A percentile compares a stretch with the other conserved stretches of the same genome.
Conservation (phyloP, 768 basidiomycete species). For the Melanogaster broomeanus region DNA sequence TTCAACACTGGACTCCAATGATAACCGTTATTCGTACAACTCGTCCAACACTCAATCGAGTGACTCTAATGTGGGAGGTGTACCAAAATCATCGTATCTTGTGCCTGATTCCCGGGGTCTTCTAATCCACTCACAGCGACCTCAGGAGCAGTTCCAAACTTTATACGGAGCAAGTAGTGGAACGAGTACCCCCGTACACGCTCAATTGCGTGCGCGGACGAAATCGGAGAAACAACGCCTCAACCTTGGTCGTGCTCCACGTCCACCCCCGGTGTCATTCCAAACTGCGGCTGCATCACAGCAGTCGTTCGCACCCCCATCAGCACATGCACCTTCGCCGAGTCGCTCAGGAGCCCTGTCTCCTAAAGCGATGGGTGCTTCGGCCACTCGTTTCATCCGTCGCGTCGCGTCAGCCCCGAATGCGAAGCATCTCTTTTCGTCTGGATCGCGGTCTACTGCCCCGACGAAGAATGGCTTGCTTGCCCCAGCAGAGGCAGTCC, state of each 20-base stretch:
- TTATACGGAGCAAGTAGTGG: slow-evolving; percentile 14
- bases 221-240: slow-evolving; percentile 50
- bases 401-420: slow-evolving; percentile 97
- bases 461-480: slow-evolving; percentile 79
- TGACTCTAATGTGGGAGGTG: slow-evolving; percentile 55
- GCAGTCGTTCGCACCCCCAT: slow-evolving; percentile 40
- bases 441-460: slow-evolving; percentile 55
- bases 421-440: slow-evolving; percentile 84
- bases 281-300: slow-evolving; percentile 37
- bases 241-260: slow-evolving; percentile 49
- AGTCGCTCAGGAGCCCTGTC: slow-evolving; percentile 55
- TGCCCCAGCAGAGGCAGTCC: slow-evolving; percentile 64
- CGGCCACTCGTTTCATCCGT: slow-evolving; percentile 87
- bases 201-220: slow-evolving; percentile 34
- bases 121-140: slow-evolving; percentile 10
- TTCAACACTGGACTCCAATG: slow-evolving; percentile 50
- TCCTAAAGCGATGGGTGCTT: slow-evolving; percentile 68
- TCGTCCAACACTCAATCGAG: slow-evolving; percentile 77
- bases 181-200: slow-evolving; percentile 26
- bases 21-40: slow-evolving; percentile 75
- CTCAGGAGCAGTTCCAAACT: slow-evolving; percentile 4
- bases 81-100: slow-evolving; percentile 30
- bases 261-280: slow-evolving; percentile 26
- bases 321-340: slow-evolving; percentile 29
- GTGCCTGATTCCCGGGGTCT: slow-evolving; percentile 26